Evolutionary conservation across 2,329 filamentous ascomycete genomes (phyloP).

Genomic region (Colletotrichum tropicicola): DNA sequence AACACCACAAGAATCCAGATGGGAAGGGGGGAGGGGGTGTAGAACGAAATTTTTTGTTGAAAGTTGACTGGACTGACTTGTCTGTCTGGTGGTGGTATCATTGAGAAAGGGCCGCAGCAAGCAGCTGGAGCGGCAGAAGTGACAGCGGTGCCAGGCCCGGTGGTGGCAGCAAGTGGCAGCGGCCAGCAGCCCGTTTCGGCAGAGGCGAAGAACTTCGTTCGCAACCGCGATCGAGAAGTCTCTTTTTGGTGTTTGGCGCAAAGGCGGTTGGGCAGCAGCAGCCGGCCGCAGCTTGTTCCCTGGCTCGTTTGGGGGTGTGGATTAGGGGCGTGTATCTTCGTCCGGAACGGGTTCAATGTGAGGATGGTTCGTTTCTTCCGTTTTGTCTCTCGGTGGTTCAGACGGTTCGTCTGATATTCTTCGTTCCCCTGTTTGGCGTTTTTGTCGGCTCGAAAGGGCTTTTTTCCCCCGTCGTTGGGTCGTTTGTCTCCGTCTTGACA

Average conservation of each 20-base stretch:
- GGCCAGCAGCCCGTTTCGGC: conserved; percentile 15
- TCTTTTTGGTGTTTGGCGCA: conserved; percentile 19
- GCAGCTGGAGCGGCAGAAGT: background rate
- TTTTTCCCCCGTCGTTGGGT: background rate
- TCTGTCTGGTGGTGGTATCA: conserved; percentile 13
- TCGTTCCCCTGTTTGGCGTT: background rate
- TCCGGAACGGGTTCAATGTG: background rate
- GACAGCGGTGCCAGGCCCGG: background rate
- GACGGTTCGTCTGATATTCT: background rate
- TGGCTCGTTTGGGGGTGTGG: background rate
- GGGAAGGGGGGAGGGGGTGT: conserved; percentile 10
- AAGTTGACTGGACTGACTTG: conserved; percentile 16
- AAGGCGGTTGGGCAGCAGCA: conserved; percentile 29
- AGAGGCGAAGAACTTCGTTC: conserved; percentile 23
- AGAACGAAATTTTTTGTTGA: background rate
- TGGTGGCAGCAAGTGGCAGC: conserved; percentile 16
- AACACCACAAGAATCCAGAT: background rate
- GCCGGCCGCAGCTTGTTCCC: conserved; percentile 5
- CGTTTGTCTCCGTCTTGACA: background rate
- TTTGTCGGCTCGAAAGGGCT: background rate
- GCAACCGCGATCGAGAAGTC: conserved; percentile 30
- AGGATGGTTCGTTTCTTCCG: conserved; percentile 1
- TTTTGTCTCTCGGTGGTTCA: background rate
- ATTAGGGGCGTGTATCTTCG: conserved; percentile 2
- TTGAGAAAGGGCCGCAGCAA: conserved; percentile 22